Evolutionary conservation across 164 flowering plant genomes (phyloP).

Genomic region (Cinnamomum chago): DNA sequence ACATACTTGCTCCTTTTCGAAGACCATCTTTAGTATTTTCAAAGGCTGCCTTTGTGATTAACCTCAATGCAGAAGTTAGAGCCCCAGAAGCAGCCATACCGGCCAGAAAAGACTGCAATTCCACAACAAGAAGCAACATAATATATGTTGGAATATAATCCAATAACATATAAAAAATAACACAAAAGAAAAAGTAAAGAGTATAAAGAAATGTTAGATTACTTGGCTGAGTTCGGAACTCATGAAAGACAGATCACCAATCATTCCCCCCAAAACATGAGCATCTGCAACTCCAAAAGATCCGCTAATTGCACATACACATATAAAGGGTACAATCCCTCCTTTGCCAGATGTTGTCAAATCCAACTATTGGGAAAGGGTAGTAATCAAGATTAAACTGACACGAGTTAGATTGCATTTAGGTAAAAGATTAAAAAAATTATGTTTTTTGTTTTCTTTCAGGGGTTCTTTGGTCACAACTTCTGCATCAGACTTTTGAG

Average conservation of each 20-base stretch:
- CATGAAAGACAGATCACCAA: constrained; percentile 77
- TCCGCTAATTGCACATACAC: constrained; percentile 44
- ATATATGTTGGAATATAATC: not conserved
- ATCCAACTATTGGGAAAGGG: constrained; percentile 44
- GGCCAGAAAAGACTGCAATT: constrained; percentile 61
- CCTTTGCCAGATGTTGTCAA: constrained; percentile 68
- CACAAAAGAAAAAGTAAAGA: not conserved
- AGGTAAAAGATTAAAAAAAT: not conserved
- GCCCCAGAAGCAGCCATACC: constrained; percentile 89
- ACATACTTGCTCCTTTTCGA: constrained; percentile 71
- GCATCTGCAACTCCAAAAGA: constrained; percentile 78
- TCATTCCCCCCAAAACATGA: constrained; percentile 74
- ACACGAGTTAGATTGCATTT: not conserved
- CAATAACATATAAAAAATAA: not conserved
- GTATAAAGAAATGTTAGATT: not conserved
- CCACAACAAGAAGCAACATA: constrained; percentile 1
- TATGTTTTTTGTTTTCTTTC: not conserved
- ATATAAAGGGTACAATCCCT: constrained; percentile 50
- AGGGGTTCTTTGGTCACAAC: not conserved
- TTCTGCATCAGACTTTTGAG: not conserved
- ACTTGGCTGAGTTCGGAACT: constrained; percentile 63
- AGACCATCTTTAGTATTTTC: constrained; percentile 54
- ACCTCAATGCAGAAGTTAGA: constrained; percentile 63
- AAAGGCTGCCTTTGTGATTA: constrained; percentile 76
- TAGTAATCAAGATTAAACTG: not conserved